These are phyloP conservation scores for Hippophae rhamnoides DNA, from an alignment of 306 rosid genomes.

Conservation along the genomic window DNA sequence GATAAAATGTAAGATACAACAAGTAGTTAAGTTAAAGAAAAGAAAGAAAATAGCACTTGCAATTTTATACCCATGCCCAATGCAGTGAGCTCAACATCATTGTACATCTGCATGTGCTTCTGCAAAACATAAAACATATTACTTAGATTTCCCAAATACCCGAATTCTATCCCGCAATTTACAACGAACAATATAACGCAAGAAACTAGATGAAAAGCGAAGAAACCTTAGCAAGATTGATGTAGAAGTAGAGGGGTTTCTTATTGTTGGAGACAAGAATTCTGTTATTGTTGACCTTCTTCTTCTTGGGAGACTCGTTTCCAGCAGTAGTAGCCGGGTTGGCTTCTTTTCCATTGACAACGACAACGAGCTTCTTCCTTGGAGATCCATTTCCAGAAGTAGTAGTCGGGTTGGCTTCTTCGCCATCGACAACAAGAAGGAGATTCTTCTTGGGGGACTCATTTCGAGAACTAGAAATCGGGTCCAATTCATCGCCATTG, in stretches of 20 bases:
- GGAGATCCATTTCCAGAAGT: too few relatives aligned
- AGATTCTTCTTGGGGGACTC: too few relatives aligned
- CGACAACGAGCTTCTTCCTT: slow-evolving; percentile 9
- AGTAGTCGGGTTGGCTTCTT: too few relatives aligned
- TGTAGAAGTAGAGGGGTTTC: slow-evolving; percentile 61
- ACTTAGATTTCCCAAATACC: too few relatives aligned
- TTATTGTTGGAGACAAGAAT: slow-evolving; percentile 60
- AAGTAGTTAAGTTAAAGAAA: background rate
- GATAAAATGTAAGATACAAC: background rate
- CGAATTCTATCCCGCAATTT: background rate
- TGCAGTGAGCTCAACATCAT: slow-evolving; percentile 55
- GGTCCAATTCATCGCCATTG: slow-evolving; percentile 7
- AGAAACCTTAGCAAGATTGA: slow-evolving; percentile 62
- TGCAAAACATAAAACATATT: slow-evolving; percentile 27
- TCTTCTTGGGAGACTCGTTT: slow-evolving; percentile 3
- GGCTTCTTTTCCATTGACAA: slow-evolving; percentile 3
- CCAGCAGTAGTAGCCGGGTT: slow-evolving; percentile 9
- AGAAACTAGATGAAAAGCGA: background rate
- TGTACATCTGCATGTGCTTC: slow-evolving; percentile 46
- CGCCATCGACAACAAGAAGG: too few relatives aligned
- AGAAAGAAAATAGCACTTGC: background rate
- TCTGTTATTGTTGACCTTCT: slow-evolving; percentile 29
- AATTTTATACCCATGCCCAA: slow-evolving; percentile 48
- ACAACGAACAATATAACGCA: background rate
- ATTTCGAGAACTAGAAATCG: slow-evolving; percentile 3